Evolutionary conservation across 2,329 filamentous ascomycete genomes (phyloP).

Genomic region (Fusarium heterosporum): DNA sequence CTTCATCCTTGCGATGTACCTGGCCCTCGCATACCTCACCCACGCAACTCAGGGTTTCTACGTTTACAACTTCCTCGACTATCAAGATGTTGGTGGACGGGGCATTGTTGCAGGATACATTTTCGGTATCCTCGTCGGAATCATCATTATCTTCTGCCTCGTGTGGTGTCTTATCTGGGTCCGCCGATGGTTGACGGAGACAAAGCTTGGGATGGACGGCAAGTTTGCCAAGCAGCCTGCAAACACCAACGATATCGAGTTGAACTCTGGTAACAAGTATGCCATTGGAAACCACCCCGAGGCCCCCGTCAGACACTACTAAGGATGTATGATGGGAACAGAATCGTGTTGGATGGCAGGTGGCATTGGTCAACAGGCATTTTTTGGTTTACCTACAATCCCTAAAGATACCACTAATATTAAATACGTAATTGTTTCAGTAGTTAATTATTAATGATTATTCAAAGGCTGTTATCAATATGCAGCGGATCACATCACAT

Average conservation of each 20-base stretch:
- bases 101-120: constrained; percentile 72
- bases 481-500: neutral
- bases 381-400: constrained; percentile 5
- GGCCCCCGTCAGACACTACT: constrained; percentile 37
- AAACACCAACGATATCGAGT: constrained; percentile 45
- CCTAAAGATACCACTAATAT: constrained; percentile 24
- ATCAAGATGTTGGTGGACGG: constrained; percentile 60
- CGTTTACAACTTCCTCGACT: constrained; percentile 82
- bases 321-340: neutral
- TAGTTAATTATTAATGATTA: constrained; percentile 23
- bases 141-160: constrained; percentile 64
- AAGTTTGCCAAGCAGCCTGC: constrained; percentile 53
- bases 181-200: constrained; percentile 63
- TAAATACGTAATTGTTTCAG: constrained; percentile 5
- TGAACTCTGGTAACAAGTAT: constrained; percentile 44
- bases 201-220: constrained; percentile 57
- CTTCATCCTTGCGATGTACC: constrained; percentile 77
- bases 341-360: neutral
- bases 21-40: constrained; percentile 80
- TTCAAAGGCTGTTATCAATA: neutral
- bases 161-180: constrained; percentile 64
- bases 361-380: constrained; percentile 6
- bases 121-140: constrained; percentile 66
- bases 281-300: constrained; percentile 30
- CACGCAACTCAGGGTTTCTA: constrained; percentile 77